These are phyloP conservation scores for Strobilomyces confusus DNA, from an alignment of 768 basidiomycete species.

Conservation along the genomic window DNA sequence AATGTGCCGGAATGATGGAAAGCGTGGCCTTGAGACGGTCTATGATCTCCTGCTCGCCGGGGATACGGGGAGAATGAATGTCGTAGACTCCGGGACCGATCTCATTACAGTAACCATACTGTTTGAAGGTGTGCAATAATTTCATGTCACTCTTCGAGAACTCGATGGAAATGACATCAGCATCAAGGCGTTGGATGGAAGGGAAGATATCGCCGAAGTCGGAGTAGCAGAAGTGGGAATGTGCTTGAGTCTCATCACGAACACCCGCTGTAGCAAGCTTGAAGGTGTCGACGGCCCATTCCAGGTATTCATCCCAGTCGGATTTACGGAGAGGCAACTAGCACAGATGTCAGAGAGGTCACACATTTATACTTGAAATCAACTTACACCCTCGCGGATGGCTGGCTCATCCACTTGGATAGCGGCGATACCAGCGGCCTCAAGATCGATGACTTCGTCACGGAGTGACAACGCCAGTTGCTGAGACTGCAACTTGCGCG, in stretches of 20 bases:
- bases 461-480: slow-evolving; percentile 97
- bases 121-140: slow-evolving; percentile 90
- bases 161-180: slow-evolving; percentile 98
- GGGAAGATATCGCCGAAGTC: slow-evolving; percentile 99
- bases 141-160: slow-evolving; percentile 99
- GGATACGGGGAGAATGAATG: slow-evolving; percentile 99
- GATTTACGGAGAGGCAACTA: slow-evolving; percentile 90
- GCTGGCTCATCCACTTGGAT: slow-evolving; percentile 99
- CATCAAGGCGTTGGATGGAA: slow-evolving; percentile 93
- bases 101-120: slow-evolving; percentile 93
- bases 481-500: slow-evolving; percentile 95
- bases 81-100: slow-evolving; percentile 99
- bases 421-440: slow-evolving; percentile 93
- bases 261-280: slow-evolving; percentile 97
- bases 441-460: slow-evolving; percentile 96
- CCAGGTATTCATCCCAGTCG: slow-evolving; percentile 96
- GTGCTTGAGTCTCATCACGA: slow-evolving; percentile 88
- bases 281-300: slow-evolving; percentile 99
- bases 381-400: slow-evolving; percentile 92
- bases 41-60: slow-evolving; percentile 88
- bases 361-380: not conserved
- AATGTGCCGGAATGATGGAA: slow-evolving; percentile 70
- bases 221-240: slow-evolving; percentile 99
- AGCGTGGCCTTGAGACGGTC: slow-evolving; percentile 86
- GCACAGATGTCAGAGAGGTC: slow-evolving; percentile 1